Percentiles rank a stretch among this genome's conserved stretches.
Conservation (phyloP, 2,329 filamentous ascomycete species). For the Penicillium sp. region DNA sequence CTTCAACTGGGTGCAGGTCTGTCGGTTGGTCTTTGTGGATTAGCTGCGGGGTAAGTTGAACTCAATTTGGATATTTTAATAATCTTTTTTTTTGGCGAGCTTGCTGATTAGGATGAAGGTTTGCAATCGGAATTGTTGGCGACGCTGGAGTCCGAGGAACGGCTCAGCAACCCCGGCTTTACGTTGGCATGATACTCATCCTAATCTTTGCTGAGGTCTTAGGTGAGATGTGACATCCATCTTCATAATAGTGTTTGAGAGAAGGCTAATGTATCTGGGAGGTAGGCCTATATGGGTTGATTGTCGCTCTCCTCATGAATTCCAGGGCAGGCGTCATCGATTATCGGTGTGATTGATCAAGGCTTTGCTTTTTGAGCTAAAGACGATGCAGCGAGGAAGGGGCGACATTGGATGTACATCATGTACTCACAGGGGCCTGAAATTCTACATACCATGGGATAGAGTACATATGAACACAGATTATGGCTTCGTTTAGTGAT, state of each 20-base stretch:
- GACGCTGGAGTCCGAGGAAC: conserved; percentile 54
- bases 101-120: conserved; percentile 46
- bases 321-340: conserved; percentile 46
- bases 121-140: conserved; percentile 80
- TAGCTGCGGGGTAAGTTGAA: conserved; percentile 63
- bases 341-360: too few relatives aligned
- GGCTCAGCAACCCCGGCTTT: conserved; percentile 60
- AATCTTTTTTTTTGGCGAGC: conserved; percentile 8
- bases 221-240: conserved; percentile 59
- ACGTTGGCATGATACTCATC: conserved; percentile 97
- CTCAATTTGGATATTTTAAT: neutral
- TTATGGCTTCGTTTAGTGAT: neutral
- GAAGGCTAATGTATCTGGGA: neutral
- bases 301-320: conserved; percentile 99
- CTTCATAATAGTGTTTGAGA: conserved; percentile 26
- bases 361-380: too few relatives aligned
- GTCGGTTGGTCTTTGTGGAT: conserved; percentile 74
- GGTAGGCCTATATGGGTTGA: conserved; percentile 94
- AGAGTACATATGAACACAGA: neutral
- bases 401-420: too few relatives aligned
- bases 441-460: neutral
- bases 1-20: conserved; percentile 83
- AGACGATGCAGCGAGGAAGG: too few relatives aligned
- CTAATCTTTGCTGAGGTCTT: conserved; percentile 99
- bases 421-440: too few relatives aligned